Conservation (phyloP, 2,329 filamentous ascomycete species). For the Lasiodiplodia gonubiensis region DNA sequence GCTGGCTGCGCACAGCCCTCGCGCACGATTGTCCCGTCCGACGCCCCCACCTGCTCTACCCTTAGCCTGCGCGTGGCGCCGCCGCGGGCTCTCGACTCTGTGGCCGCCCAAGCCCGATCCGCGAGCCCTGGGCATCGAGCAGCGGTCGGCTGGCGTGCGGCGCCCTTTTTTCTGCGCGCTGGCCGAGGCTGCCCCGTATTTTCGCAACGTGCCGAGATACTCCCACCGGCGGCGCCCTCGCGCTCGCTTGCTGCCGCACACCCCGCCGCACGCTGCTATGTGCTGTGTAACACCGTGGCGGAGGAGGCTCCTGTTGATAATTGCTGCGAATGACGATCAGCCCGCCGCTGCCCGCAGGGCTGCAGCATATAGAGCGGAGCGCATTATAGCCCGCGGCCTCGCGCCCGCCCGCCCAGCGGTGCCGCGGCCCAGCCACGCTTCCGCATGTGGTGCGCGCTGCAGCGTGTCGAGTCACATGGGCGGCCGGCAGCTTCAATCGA, state of each 20-base stretch:
- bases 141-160: not conserved
- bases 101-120: not conserved
- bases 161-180: constrained; percentile 4
- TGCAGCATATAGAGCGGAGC: not conserved
- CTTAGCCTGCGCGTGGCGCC: constrained; percentile 25
- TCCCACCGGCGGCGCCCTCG: not conserved
- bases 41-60: constrained; percentile 17
- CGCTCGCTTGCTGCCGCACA: constrained; percentile 18
- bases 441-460: not conserved
- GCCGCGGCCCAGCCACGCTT: constrained; percentile 1
- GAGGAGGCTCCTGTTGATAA: constrained; percentile 11
- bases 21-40: constrained; percentile 23
- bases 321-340: constrained; percentile 6
- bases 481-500: constrained; percentile 3
- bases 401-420: not conserved
- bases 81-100: not conserved
- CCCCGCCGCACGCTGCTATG: constrained; percentile 6
- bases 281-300: constrained; percentile 7
- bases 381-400: constrained; percentile 1
- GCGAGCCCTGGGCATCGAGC: not conserved
- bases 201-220: constrained; percentile 15
- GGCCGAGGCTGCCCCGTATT: constrained; percentile 20
- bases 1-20: constrained; percentile 23
- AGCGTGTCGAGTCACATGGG: constrained; percentile 17
- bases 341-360: constrained; percentile 5